These are phyloP conservation scores for Diddensiella caesifluorescens DNA, from an alignment of 805 yeast genomes.

Conservation along the genomic window DNA sequence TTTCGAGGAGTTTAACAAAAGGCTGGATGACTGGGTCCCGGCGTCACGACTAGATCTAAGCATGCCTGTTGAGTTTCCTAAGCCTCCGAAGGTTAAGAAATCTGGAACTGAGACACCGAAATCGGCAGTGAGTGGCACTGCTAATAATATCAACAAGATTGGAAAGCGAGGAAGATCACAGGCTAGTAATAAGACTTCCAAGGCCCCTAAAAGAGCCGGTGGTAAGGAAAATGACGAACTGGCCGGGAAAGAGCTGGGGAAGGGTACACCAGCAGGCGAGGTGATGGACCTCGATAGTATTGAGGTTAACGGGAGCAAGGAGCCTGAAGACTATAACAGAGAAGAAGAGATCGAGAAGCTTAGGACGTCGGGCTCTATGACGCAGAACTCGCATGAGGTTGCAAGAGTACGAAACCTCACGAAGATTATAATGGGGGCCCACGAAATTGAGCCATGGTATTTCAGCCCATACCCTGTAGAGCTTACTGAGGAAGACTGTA, in stretches of 20 bases:
- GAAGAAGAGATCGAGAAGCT: conserved; percentile 91
- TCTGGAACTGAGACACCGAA: conserved; percentile 14
- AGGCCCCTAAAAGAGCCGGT: conserved; percentile 9
- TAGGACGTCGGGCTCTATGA: conserved; percentile 96
- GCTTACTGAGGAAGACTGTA: conserved; percentile 82
- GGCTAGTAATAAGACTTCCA: conserved; percentile 2
- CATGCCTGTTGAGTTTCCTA: conserved; percentile 69
- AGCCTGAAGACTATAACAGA: conserved; percentile 68
- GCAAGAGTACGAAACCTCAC: conserved; percentile 84
- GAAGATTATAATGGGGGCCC: conserved; percentile 78
- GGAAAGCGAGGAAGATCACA: conserved; percentile 35
- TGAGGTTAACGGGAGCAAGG: conserved; percentile 51
- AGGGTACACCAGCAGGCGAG: conserved; percentile 40
- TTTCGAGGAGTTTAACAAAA: conserved; percentile 88
- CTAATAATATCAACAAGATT: conserved; percentile 25
- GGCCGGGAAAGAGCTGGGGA: conserved; percentile 24
- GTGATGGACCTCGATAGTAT: conserved; percentile 80
- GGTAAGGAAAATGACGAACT: conserved; percentile 34
- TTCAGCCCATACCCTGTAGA: conserved; percentile 96
- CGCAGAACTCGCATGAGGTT: conserved; percentile 79
- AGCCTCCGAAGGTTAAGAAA: conserved; percentile 45
- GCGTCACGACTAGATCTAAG: conserved; percentile 64
- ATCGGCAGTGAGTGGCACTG: conserved; percentile 6
- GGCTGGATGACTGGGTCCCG: conserved; percentile 93
- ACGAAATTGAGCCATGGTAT: conserved; percentile 97